Evolutionary conservation across 2,329 filamentous ascomycete species (phyloP), one percentile per base, ranked within the genome.

Genomic region (Fusarium cyanostomum): DNA sequence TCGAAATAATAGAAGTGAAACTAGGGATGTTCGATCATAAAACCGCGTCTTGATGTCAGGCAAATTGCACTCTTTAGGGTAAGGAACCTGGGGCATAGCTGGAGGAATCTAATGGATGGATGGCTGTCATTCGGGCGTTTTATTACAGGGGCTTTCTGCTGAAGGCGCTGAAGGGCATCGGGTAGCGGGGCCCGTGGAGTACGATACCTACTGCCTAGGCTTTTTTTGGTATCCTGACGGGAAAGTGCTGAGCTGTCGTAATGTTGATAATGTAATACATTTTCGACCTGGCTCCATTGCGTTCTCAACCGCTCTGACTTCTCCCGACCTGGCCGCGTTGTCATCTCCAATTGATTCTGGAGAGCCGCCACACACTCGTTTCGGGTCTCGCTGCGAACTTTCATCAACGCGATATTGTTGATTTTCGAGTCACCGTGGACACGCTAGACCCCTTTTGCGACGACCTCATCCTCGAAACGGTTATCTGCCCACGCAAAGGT

Each of bases 211-310:
- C n/a, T n/a, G n/a, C n/a, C n/a, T n/a, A n/a, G 42, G 15, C 46
- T 35, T 45, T 44, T 52, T 52, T 30, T 21, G 21, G 50, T 52
- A 45, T 30, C 12, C 49, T 24, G 39, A 45, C 37, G 21, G 28
- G 48, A 50, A 64, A 50, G 38, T 65, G 48, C 31, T 65, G 35
- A 64, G 62, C 49, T 66, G 68, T 70, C 59, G 62, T 64, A 67
- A 70, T 67, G 51, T 62, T 64, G 64, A 59, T 56, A 65, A 60
- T 67, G 62, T 55, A 59, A 67, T 50, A 8, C 34, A 55, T 50
- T 60, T 52, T 64, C 31, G 52, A 46, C 38, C 52, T 28, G 43
- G 34, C 37, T 52, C 58, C 53, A 45, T 54, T 53, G 56, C 65
- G 41, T 53, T 69, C 56, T 63, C 55, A 45, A 60, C 21, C 45